Conservation (phyloP, 148 eudicot species). For the Diospyros lotus region DNA sequence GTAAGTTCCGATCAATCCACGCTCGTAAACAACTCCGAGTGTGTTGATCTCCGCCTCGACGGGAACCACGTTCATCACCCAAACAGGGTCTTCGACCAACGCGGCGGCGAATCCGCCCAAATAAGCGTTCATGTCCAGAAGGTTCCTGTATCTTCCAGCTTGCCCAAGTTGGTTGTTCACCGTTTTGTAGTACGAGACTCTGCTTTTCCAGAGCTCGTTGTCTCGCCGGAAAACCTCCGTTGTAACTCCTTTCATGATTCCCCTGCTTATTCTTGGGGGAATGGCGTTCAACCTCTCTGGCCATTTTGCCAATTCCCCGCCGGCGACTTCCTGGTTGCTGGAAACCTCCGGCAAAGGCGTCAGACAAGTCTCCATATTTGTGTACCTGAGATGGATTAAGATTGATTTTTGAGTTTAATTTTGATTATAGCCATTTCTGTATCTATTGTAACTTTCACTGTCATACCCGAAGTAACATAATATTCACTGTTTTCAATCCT, state of each 20-base stretch:
- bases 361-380: conserved; percentile 57
- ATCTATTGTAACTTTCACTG: no score
- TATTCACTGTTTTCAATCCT: no score
- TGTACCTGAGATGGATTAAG: conserved; percentile 48
- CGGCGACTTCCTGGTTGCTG: conserved; percentile 36
- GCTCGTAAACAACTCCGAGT: conserved; percentile 68
- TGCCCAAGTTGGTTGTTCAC: conserved; percentile 66
- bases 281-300: conserved; percentile 47
- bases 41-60: conserved; percentile 67
- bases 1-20: conserved; percentile 82
- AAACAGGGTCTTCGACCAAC: conserved; percentile 55
- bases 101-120: conserved; percentile 88
- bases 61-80: conserved; percentile 93
- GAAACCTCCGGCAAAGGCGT: conserved; percentile 63
- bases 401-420: not conserved
- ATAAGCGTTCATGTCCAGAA: conserved; percentile 76
- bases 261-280: conserved; percentile 66
- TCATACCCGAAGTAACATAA: not conserved
- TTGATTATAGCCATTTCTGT: no score
- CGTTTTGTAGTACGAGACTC: conserved; percentile 63
- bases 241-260: conserved; percentile 43
- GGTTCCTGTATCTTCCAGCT: conserved; percentile 63
- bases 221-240: conserved; percentile 42
- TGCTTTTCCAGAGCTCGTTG: conserved; percentile 47
- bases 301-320: conserved; percentile 67